phyloP scores from a whole-genome alignment of 371 early-diverging fungal genomes.

The Rhizopus sp. region DNA sequence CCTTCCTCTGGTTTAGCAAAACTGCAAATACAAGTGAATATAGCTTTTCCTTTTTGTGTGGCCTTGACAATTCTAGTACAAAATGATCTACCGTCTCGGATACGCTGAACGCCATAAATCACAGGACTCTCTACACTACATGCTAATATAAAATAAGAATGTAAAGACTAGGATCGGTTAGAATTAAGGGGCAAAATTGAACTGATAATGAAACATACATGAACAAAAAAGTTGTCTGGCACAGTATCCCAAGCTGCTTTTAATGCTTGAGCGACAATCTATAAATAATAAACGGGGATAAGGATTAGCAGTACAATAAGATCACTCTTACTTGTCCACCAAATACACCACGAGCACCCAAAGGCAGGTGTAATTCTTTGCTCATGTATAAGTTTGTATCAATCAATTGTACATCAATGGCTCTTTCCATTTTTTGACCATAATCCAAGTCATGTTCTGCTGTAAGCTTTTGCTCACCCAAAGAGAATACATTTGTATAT shows the following conservation, averaged over 20 bases:
- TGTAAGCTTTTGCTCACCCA: neutral
- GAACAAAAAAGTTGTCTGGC: slow-evolving; percentile 64
- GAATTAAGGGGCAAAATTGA: neutral
- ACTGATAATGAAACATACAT: slow-evolving; percentile 36
- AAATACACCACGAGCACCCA: slow-evolving; percentile 86
- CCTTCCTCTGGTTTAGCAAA: slow-evolving; percentile 38
- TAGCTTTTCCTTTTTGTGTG: slow-evolving; percentile 44
- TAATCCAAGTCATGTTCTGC: slow-evolving; percentile 9
- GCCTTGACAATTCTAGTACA: slow-evolving; percentile 50
- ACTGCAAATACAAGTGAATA: slow-evolving; percentile 43
- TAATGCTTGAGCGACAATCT: slow-evolving; percentile 80
- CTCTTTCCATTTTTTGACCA: slow-evolving; percentile 13
- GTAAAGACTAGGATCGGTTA: slow-evolving; percentile 30
- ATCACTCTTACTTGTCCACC: slow-evolving; percentile 54
- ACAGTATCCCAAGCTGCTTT: slow-evolving; percentile 83
- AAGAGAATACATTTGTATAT: neutral
- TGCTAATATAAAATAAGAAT: slow-evolving; percentile 46
- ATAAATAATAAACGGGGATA: neutral
- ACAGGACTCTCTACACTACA: slow-evolving; percentile 44
- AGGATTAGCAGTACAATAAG: too few species aligned
- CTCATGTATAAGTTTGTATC: slow-evolving; percentile 74
- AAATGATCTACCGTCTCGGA: slow-evolving; percentile 50
- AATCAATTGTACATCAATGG: slow-evolving; percentile 33
- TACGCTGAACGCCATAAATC: slow-evolving; percentile 40
- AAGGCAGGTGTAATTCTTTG: slow-evolving; percentile 77